Base-by-base conservation (phyloP, 176 grass and related monocot genomes). In the Bolboschoenus planiculmis region DNA sequence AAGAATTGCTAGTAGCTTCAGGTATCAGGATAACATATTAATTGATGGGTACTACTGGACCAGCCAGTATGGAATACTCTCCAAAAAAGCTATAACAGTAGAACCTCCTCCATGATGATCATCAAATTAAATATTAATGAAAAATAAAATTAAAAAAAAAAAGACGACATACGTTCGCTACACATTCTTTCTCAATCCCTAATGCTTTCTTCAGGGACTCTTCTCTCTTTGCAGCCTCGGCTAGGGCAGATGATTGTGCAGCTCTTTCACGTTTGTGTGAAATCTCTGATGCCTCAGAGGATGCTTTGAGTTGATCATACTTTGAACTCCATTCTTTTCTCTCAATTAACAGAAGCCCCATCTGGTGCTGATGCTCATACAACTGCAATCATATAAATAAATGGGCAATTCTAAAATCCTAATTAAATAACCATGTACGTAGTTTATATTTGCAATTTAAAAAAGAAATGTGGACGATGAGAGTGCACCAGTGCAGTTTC, bases 311-410 rank as follows among this genome's bases (percentile, higher is more conserved):
- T 39, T 99, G 89, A 70, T 99, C 92, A 56, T 87, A 53, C 64
- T 93, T 91, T 15, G 87, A 91, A 57, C 42, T 54, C 84, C 90
- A 68, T 67, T 95, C 96, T 76, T 89, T 91, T 39, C 36, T 90
- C 82, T 99, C 92, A 65, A 99, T 58, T 72, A 99, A 79, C 64
- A 99, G 70, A 91, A 95, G 86, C 13, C 96, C 96, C 3, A 99
- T 87, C 42, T 95, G 88, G 57, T 99, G 85, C 82, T 99, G 92
- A 89, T 89, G 94, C 11, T 93, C 89, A 81, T 95, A 90, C 4
- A 93, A 61, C 96, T 99, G 85, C 68, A 91, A 20, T 40, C 85
- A 80, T 27, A 81, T 16, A 64, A 16, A 81, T 39, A 65, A 18
- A 63, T 10, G 7, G 10, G 65, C 29, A 65, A 39, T 58, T 81